Evolutionary conservation across 1,284 basidiomycete genomes (phyloP), one percentile per base, ranked within the genome.

Genomic region (Pyrrhoderma lamaoense): DNA sequence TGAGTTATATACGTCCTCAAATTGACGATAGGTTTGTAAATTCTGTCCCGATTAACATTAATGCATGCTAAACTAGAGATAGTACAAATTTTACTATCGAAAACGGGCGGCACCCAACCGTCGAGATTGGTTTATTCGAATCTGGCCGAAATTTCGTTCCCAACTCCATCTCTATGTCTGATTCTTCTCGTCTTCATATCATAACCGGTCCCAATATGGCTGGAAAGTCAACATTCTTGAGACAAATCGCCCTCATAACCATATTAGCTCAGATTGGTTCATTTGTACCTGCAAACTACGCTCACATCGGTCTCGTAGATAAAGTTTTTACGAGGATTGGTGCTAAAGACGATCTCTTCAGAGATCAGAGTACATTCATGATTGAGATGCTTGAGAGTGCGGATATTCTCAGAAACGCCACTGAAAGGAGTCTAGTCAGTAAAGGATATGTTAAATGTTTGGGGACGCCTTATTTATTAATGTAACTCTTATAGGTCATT

Each of bases 181-280:
- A 78, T 0, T 61, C 68, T 4, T 79, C 82, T 8, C 80, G 79
- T 21, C 62, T 97, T 3, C 85, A 83, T 53, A 64, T 96, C 45
- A 87, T 98, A 58, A 98, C 94, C 1, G 95, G 95, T 0, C 95
- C 95, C 0, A 98, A 98, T 62, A 97, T 97, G 92, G 91, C 90
- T 39, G 80, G 91, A 45, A 98, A 99, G 67, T 94, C 90, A 1
- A 98, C 95, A 0, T 76, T 91, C 27, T 75, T 99, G 16, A 87
- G 95, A 13, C 94, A 97, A 64, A 89, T 83, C 0, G 96, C 95
- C 3, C 73, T 99, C 22, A 87, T 97, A 47, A 74, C 86, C 7
- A 88, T 99, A 54, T 75, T 99, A 1, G 95, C 94, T 0, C 95
- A 99, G 66, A 80, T 82, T 4, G 95, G 95, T 2, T 89, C 85